phyloP scores from a whole-genome alignment of 2,329 filamentous ascomycete genomes.

The Apiospora arundinis region DNA sequence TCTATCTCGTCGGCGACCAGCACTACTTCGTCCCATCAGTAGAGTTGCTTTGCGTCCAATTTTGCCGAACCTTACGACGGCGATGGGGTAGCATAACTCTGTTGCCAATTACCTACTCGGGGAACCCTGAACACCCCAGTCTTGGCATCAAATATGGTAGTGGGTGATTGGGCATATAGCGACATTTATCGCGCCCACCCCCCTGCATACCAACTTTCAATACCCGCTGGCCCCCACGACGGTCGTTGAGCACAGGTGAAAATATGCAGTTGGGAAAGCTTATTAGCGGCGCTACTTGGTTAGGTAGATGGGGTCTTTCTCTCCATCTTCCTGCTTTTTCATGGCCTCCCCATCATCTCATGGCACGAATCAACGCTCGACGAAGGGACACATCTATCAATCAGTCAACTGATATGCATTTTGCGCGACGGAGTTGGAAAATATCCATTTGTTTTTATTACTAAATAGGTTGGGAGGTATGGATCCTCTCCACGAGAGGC shows the following conservation, averaged over 20 bases:
- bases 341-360: neutral
- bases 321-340: slow-evolving; percentile 1
- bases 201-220: neutral
- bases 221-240: neutral
- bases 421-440: slow-evolving; percentile 16
- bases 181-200: neutral
- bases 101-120: neutral
- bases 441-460: slow-evolving; percentile 16
- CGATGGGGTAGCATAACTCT: neutral
- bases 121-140: neutral
- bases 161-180: neutral
- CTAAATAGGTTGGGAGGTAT: neutral
- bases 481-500: slow-evolving; percentile 1
- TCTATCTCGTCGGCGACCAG: slow-evolving; percentile 33
- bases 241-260: neutral
- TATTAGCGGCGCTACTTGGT: neutral
- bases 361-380: neutral
- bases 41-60: neutral
- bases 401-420: slow-evolving; percentile 12
- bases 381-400: neutral
- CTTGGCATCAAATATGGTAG: neutral
- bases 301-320: neutral
- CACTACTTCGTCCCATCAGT: slow-evolving; percentile 21
- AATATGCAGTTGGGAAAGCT: neutral
- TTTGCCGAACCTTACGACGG: neutral